Evolutionary conservation across 1,139 yeast genomes (phyloP).

Genomic region (Hemisphaericaspora xylofermentans): DNA sequence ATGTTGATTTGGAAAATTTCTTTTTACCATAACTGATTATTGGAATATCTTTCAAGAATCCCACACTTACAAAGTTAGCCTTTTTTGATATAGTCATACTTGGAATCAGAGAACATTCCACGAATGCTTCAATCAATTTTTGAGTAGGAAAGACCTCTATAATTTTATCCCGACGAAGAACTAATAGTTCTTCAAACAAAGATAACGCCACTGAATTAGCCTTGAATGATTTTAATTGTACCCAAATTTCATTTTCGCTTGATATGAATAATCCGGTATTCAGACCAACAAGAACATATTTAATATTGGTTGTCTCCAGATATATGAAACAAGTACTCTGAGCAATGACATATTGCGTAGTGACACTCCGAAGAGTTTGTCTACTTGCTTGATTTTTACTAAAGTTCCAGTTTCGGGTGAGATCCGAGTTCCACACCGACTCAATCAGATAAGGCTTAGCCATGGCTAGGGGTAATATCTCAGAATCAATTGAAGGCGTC

Average conservation of each 20-base stretch:
- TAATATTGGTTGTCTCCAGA: background rate
- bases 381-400: background rate
- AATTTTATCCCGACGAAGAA: background rate
- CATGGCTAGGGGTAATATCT: too few relatives aligned
- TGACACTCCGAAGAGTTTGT: background rate
- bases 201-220: background rate
- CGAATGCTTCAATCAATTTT: background rate
- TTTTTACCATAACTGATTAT: background rate
- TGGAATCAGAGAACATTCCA: background rate
- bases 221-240: background rate
- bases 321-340: background rate
- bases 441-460: background rate
- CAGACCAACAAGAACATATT: background rate
- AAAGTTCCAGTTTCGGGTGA: background rate
- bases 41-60: background rate
- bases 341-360: background rate
- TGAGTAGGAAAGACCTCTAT: background rate
- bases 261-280: background rate
- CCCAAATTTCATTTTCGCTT: background rate
- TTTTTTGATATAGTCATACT: background rate
- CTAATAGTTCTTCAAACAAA: background rate
- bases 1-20: background rate
- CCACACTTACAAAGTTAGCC: background rate
- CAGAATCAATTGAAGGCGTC: too few relatives aligned
- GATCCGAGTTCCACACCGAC: background rate